A percentile compares a stretch with the other conserved stretches of the same genome.
phyloP scores from a whole-genome alignment of 345 rosid species.

The Pistacia vera region DNA sequence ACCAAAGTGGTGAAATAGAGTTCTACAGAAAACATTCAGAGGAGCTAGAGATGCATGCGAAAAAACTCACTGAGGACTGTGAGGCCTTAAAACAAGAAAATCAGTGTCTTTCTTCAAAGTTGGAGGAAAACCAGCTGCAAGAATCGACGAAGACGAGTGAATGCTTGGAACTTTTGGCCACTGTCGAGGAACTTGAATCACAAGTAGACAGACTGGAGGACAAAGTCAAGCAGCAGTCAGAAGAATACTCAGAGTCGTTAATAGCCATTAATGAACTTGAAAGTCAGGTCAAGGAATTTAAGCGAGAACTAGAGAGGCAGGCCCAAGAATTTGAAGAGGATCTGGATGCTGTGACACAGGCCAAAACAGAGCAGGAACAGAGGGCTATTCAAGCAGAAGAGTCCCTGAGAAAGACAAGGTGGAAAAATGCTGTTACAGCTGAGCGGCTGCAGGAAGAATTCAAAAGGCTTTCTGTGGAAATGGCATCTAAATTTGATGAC shows the following conservation, averaged over 20 bases:
- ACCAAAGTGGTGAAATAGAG: conserved; percentile 60
- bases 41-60: conserved; percentile 70
- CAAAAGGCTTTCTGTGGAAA: conserved; percentile 69
- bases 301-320: conserved; percentile 66
- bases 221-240: conserved; percentile 61
- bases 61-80: conserved; percentile 65
- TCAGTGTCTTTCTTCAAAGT: conserved; percentile 38
- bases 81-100: conserved; percentile 72
- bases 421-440: conserved; percentile 76
- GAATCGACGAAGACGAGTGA: conserved; percentile 42
- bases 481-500: conserved; percentile 76
- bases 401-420: conserved; percentile 66
- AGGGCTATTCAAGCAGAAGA: conserved; percentile 93
- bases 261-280: conserved; percentile 61
- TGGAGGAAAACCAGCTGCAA: conserved; percentile 54
- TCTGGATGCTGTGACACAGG: conserved; percentile 55
- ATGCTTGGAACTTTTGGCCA: conserved; percentile 39
- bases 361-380: conserved; percentile 75
- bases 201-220: conserved; percentile 64
- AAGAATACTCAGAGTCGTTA: conserved; percentile 68
- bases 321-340: conserved; percentile 69
- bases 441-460: conserved; percentile 90
- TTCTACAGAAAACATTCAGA: conserved; percentile 61
- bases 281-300: conserved; percentile 60
- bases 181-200: conserved; percentile 52